Base-by-base conservation (phyloP, 1,284 basidiomycete genomes). In the Porphyrellus sp. region DNA sequence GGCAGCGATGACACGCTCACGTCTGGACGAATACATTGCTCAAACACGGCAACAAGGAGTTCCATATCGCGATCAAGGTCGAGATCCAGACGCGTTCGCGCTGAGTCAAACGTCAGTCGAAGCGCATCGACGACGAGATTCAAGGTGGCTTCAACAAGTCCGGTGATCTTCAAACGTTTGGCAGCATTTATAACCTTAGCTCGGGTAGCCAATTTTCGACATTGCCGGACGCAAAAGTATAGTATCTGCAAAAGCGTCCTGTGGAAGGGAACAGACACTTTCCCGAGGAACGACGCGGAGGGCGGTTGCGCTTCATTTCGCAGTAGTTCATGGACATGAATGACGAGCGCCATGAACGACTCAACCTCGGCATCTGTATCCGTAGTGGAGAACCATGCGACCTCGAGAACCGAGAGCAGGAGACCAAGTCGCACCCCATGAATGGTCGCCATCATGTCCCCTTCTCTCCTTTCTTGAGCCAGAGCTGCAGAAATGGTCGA, bases 371-470 rank as follows among this genome's bases (percentile, higher is more conserved):
- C 63, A 38, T 78, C 72, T 33, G 77, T 78, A 57, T 86, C 84
- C 13, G 79, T 69, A 0, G 78, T 77, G 1, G 82, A 82, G 68
- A 90, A 89, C 89, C 88, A 91, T 1, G 77, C 80, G 8, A 88
- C 78, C 61, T 96, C 89, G 30, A 94, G 74, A 46, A 95, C 68
- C 1, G 85, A 81, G 15, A 91, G 77, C 2, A 97, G 73, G 7
- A 96, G 74, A 7, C 80, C 80, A 8, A 97, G 72, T 30, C 92
- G 79, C 23, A 87, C 82, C 1, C 82, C 79, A 62, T 97, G 92
- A 25, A 94, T 84, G 1, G 82, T 81, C 0, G 86, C 79, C 84
- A 94, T 91, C 77, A 94, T 86, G 56, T 93, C 87, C 1, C 93
- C 93, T 6, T 76, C 78, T 21, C 91, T 79, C 41, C 74, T 77